Evolutionary conservation across 2,329 filamentous ascomycete species (phyloP).

Genomic region (Colletotrichum orchidophilum): DNA sequence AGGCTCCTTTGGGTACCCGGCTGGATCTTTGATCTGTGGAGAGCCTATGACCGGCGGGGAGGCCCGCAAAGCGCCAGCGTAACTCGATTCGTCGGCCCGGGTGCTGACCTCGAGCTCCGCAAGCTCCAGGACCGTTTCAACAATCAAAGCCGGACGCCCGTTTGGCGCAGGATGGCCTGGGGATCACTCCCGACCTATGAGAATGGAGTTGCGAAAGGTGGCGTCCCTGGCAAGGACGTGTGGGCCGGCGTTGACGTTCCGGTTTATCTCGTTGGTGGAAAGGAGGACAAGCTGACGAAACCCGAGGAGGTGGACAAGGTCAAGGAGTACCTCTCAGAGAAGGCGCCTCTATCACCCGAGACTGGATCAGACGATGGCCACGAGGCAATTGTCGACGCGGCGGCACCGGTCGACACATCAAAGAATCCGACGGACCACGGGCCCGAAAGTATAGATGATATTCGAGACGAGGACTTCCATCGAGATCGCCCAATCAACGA

Average conservation of each 20-base stretch:
- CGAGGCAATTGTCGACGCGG: slow-evolving; percentile 56
- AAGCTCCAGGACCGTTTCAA: slow-evolving; percentile 80
- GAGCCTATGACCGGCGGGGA: slow-evolving; percentile 81
- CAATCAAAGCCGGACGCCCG: slow-evolving; percentile 80
- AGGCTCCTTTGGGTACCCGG: slow-evolving; percentile 75
- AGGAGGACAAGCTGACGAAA: slow-evolving; percentile 80
- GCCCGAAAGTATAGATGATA: slow-evolving; percentile 49
- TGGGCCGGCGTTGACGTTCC: slow-evolving; percentile 81
- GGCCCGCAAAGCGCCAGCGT: slow-evolving; percentile 83
- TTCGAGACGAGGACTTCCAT: slow-evolving; percentile 49
- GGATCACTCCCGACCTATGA: slow-evolving; percentile 73
- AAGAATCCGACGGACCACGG: slow-evolving; percentile 42
- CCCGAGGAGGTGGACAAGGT: slow-evolving; percentile 77
- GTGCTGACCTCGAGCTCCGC: slow-evolving; percentile 72
- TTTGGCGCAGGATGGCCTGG: slow-evolving; percentile 84
- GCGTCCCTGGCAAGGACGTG: slow-evolving; percentile 73
- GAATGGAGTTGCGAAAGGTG: slow-evolving; percentile 62
- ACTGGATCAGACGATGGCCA: slow-evolving; percentile 34
- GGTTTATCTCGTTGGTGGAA: slow-evolving; percentile 81
- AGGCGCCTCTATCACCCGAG: slow-evolving; percentile 15
- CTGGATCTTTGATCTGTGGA: slow-evolving; percentile 78
- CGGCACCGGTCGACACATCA: slow-evolving; percentile 56
- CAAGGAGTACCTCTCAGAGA: slow-evolving; percentile 39
- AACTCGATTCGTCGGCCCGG: slow-evolving; percentile 75
- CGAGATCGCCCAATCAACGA: slow-evolving; percentile 39